Conservation (phyloP, 352 stramenopile species). For the Phytophthora pini region DNA sequence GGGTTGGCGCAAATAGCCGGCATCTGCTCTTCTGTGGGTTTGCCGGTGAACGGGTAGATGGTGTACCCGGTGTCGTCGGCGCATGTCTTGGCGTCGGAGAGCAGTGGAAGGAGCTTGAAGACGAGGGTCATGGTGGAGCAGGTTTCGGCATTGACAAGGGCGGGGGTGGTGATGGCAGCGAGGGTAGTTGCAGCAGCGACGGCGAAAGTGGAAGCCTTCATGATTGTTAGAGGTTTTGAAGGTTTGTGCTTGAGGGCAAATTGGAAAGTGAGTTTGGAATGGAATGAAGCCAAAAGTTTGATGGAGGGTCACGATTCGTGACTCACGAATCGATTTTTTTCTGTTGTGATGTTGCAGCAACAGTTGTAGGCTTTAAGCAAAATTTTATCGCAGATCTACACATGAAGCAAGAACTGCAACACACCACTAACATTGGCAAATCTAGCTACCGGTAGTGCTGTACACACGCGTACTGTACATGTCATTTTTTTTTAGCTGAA, state of each 20-base stretch:
- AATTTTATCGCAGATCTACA: too few species aligned
- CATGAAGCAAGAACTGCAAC: too few species aligned
- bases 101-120: slow-evolving; percentile 32
- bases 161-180: slow-evolving; percentile 16
- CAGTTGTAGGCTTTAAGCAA: too few species aligned
- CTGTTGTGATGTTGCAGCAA: too few species aligned
- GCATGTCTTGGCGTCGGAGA: slow-evolving; percentile 37
- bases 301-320: too few species aligned
- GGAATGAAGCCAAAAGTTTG: not conserved
- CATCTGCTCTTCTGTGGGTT: slow-evolving; percentile 37
- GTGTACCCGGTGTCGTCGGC: slow-evolving; percentile 34
- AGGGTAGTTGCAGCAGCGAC: slow-evolving; percentile 23
- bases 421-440: too few species aligned
- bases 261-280: not conserved
- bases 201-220: slow-evolving; percentile 36
- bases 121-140: slow-evolving; percentile 38
- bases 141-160: slow-evolving; percentile 24
- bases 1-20: slow-evolving; percentile 33
- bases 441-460: too few species aligned
- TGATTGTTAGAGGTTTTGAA: slow-evolving; percentile 14
- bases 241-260: not conserved
- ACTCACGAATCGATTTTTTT: too few species aligned
- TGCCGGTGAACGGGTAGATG: slow-evolving; percentile 38
- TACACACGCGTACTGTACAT: too few species aligned
- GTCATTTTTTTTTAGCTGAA: too few species aligned